Base-by-base conservation (phyloP, 2,329 filamentous ascomycete genomes). In the Furcasterigmium sp. region DNA sequence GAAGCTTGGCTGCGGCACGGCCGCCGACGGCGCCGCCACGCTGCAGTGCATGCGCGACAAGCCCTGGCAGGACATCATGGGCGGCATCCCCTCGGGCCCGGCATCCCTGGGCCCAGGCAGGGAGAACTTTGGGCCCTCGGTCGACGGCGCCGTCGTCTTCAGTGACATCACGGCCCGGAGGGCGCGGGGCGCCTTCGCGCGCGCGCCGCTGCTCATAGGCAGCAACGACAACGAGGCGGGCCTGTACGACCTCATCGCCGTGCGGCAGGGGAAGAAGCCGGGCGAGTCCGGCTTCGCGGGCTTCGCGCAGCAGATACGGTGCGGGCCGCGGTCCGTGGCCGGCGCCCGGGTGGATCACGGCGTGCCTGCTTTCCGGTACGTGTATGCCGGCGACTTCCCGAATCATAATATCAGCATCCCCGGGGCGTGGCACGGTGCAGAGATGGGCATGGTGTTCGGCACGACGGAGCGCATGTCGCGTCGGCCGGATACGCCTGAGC, bases 371-470 rank as follows among this genome's bases (percentile, higher is more conserved):
- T 26, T 19, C 18, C 20, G 20, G 14, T 38, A 38, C 21, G 36
- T 25, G 14, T 38, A 38, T n/a, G 36, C 36, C 14, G 36, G 36
- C 21, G 36, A 38, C 20, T 38, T 23, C 20, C 36, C 36, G 11
- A 28, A 38, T 20, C 20, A 25, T 14, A 25, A 38, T 17, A n/a
- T 38, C 20, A 20, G 23, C 21, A 20, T 38, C n/a, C 18, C n/a
- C 11, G 37, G 37, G 8, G 20, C 37, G 7, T 38, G 37, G 37
- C 37, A 38, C 21, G 37, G 37, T 14, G 15, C 20, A 13, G 37
- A 38, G 20, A 25, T 26, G 14, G 25, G 25, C 18, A 41, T 41
- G 39, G 29, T 41, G 14, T 41, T 41, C 32, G 39, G 39, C 17
- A 41, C 39, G 11, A 30, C 39, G 26, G 39, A 41, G 39, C 29